phyloP scores from a whole-genome alignment of 192 early-diverging fungal species.

The Linnemannia exigua region DNA sequence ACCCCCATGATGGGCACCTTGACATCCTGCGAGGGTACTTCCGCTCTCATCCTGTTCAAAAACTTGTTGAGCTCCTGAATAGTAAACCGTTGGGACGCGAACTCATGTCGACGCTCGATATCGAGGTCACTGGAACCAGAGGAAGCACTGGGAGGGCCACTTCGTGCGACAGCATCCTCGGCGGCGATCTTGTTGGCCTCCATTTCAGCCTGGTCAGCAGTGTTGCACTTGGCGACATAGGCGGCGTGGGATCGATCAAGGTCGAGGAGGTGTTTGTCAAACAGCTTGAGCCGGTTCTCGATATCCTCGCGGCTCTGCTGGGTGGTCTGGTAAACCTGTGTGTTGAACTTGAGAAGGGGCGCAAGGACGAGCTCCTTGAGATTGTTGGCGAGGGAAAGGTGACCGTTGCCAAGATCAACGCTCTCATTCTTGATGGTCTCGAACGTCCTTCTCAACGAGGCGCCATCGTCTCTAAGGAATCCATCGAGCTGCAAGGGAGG shows the following conservation, averaged over 20 bases:
- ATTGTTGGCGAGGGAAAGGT: conserved; percentile 57
- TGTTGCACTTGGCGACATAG: conserved; percentile 67
- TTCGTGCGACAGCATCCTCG: conserved; percentile 13
- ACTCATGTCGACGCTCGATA: conserved; percentile 48
- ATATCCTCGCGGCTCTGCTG: conserved; percentile 59
- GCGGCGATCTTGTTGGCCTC: conserved; percentile 54
- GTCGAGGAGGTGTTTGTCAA: conserved; percentile 61
- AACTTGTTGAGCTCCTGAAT: conserved; percentile 73
- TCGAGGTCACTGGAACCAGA: neutral
- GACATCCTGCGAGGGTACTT: conserved; percentile 73
- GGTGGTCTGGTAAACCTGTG: conserved; percentile 55
- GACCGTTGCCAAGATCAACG: conserved; percentile 57
- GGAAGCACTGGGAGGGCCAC: neutral
- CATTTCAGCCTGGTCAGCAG: conserved; percentile 76
- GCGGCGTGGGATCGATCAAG: conserved; percentile 57
- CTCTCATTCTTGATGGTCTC: conserved; percentile 63
- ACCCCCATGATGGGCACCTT: conserved; percentile 78
- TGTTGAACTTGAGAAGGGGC: conserved; percentile 61
- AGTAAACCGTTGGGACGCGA: conserved; percentile 72
- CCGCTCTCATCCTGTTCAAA: conserved; percentile 71
- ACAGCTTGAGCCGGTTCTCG: conserved; percentile 63
- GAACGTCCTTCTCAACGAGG: conserved; percentile 64
- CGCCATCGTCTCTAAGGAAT: conserved; percentile 70
- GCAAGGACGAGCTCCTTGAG: conserved; percentile 61
- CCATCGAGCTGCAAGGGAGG: conserved; percentile 49